Base-by-base conservation (phyloP, 257 asterid genomes). In the Scutellaria barbata region DNA sequence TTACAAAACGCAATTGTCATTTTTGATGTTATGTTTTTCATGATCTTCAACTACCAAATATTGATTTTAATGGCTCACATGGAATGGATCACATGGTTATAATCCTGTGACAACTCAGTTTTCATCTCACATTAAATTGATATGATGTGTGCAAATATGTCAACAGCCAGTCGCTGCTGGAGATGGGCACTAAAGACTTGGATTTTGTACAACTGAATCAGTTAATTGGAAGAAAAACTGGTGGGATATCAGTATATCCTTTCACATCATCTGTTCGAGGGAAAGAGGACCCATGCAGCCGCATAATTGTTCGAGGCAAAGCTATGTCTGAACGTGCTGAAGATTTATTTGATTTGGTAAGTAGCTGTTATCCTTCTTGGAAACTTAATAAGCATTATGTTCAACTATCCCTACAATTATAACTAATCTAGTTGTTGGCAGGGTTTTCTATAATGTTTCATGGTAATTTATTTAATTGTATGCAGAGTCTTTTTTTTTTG, bases 161-260 rank as follows among this genome's bases (percentile, higher is more conserved):
- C 55, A 78, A 85, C 88, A 95, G 99, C 81, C 99, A 92, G 78
- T 89, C 99, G 14, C 81, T 95, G 77, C 91, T 82, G 85, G 99
- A 95, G 88, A 95, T 95, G 99, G 99, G 99, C 41, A 92, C 99
- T 20, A 86, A 92, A 76, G 96, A 95, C 79, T 57, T 92, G 87
- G 94, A 95, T 63, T 95, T 95, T 75, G 99, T 95, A 57, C 96
- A 92, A 75, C 77, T 95, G 83, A 95, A 89, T 75, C 99, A 86
- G 81, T 82, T 92, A 78, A 89, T 95, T 72, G 99, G 99, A 77
- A 86, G 97, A 77, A 95, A 95, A 88, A 95, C 98, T 69, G 98
- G 99, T 37, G 99, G 99, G 59, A 89, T 95, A 73, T 92, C 98
- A 5, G 87, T 95, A 59, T 95, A 92, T 82, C 98, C 99, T 41